These are phyloP conservation scores for Talaromyces sp. DNA, from an alignment of 2,329 filamentous ascomycete genomes.

Conservation along the genomic window DNA sequence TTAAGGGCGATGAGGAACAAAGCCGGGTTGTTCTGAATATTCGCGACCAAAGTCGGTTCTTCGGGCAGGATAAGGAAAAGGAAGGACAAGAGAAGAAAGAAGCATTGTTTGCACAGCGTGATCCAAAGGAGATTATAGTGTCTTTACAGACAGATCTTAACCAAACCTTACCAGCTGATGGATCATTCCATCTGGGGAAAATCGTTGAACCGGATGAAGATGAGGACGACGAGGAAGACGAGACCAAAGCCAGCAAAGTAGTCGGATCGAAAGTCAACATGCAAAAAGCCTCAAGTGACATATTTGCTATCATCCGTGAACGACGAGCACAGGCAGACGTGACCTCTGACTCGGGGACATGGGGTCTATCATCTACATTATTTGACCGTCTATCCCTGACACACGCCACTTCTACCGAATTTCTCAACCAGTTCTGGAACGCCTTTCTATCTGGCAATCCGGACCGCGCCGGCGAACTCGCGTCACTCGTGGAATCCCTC, in stretches of 20 bases:
- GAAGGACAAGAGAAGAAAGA: constrained; percentile 41
- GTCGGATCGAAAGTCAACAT: constrained; percentile 70
- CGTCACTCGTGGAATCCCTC: constrained; percentile 77
- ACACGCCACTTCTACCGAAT: constrained; percentile 90
- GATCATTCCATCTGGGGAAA: constrained; percentile 67
- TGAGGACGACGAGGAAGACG: constrained; percentile 59
- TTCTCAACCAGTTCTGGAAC: constrained; percentile 95
- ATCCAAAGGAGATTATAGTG: constrained; percentile 65
- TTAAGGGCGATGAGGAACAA: constrained; percentile 70
- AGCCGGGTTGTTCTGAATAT: constrained; percentile 80
- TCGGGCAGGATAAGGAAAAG: constrained; percentile 52
- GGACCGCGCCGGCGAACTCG: constrained; percentile 74
- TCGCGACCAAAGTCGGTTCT: constrained; percentile 81
- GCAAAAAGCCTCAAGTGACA: constrained; percentile 53
- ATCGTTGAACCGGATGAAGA: constrained; percentile 51
- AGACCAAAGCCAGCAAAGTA: constrained; percentile 43
- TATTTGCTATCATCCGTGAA: constrained; percentile 56
- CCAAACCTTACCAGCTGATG: constrained; percentile 45
- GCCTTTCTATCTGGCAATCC: constrained; percentile 86
- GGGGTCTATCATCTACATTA: constrained; percentile 49
- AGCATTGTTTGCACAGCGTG: constrained; percentile 64
- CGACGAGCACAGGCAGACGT: constrained; percentile 50
- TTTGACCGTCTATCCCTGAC: constrained; percentile 68
- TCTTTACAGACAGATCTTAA: constrained; percentile 61
- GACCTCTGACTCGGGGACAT: constrained; percentile 34